Percentiles rank a stretch among this genome's conserved stretches.
Conservation (phyloP, 441 rosid genomes). For the Populus tomentosa region DNA sequence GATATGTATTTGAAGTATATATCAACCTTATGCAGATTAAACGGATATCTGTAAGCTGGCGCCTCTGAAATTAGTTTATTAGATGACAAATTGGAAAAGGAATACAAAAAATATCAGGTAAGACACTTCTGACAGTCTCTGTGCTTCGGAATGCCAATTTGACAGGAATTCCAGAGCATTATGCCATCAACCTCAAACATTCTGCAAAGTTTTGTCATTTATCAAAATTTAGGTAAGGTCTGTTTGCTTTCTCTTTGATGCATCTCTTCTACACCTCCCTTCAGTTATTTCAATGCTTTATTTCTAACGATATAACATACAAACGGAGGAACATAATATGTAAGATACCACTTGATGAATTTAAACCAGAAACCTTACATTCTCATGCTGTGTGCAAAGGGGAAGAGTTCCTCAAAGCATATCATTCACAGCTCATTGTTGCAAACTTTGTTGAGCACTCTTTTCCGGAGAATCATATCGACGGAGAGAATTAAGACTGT, state of each 20-base stretch:
- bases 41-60: neutral
- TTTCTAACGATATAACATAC: neutral
- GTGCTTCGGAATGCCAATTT: neutral
- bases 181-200: neutral
- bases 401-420: neutral
- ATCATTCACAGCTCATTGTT: conserved; percentile 14
- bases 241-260: neutral
- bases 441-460: conserved; percentile 9
- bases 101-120: neutral
- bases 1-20: neutral
- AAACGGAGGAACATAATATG: neutral
- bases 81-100: neutral
- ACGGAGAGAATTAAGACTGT: conserved; percentile 48
- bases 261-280: neutral
- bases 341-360: neutral
- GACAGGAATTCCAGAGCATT: neutral
- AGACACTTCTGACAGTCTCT: no score
- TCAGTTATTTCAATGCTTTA: neutral
- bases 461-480: conserved; percentile 17
- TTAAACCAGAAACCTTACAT: conserved; percentile 15
- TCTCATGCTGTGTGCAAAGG: neutral
- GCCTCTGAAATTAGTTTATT: neutral
- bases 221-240: neutral
- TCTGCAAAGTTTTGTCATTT: neutral
- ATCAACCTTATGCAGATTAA: neutral